Base-by-base conservation (phyloP, 2,329 filamentous ascomycete species). In the Ilyonectria destructans region DNA sequence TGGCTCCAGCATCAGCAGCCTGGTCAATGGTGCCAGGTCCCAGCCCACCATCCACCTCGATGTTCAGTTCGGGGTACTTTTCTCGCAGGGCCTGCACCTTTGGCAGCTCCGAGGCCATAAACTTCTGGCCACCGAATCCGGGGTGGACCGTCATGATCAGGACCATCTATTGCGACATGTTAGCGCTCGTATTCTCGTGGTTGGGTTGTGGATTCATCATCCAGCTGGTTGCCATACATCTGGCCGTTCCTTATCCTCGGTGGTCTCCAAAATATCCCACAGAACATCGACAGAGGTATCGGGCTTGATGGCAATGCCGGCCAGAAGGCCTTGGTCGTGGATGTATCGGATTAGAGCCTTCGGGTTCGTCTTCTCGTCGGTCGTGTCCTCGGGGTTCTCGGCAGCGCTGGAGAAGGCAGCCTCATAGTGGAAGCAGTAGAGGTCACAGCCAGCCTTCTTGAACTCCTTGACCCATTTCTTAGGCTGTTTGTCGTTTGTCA, bases 381-480 rank as follows among this genome's bases (percentile, higher is more conserved):
- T 90, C 61, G 84, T 87, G 63, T 87, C 88, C 75, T 92, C 90
- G 55, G 96, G 95, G 62, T 88, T 90, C 78, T 95, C 94, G 77
- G 95, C 95, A 40, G 93, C 94, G 49, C 93, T 93, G 58, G 94
- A 97, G 74, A 96, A 89, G 71, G 96, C 96, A 29, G 96, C 96
- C 85, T 99, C 96, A 83, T 98, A 98, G 87, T 99, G 96, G 87
- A 99, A 99, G 87, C 96, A 98, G 87, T 99, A 99, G n/a, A 99
- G 88, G 82, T 99, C 95, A 83, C 95, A 98, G 61, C 96, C 96
- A 68, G 95, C 96, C 60, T 93, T 91, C 81, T 96, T 91, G 86
- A 99, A 98, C 70, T 97, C 94, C 79, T 93, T 93, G 77, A 98
- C 95, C 96, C 96, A 99, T 87, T 95, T 95, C 87, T 98, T 97